Evolutionary conservation across 73 alveolate species (phyloP).

Genomic region (Uronychia setigera): DNA sequence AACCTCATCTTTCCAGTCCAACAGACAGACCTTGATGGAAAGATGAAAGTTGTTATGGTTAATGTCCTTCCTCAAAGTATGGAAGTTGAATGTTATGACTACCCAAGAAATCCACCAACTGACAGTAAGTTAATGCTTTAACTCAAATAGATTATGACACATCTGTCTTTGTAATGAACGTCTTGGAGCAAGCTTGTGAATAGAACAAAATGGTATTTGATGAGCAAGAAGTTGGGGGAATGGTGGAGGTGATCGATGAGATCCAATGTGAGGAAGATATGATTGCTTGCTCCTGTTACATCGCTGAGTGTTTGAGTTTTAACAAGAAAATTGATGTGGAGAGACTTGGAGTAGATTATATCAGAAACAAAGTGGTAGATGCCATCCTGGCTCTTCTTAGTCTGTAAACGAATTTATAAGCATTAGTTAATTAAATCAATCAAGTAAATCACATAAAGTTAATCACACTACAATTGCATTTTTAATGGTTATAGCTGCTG

Average conservation of each 20-base stretch:
- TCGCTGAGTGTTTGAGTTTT: constrained; percentile 35
- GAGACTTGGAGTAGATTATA: constrained; percentile 10
- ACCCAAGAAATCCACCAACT: constrained; percentile 1
- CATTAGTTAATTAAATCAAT: no score
- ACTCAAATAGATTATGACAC: constrained; percentile 10
- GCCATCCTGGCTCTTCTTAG: constrained; percentile 10
- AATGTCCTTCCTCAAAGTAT: constrained; percentile 32
- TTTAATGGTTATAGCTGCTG: no score
- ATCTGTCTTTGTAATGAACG: constrained; percentile 26
- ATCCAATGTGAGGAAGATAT: constrained; percentile 42
- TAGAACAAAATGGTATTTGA: constrained; percentile 4
- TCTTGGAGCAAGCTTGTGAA: constrained; percentile 18
- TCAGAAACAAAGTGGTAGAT: constrained; percentile 44
- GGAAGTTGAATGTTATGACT: constrained; percentile 29
- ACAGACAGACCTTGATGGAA: neutral
- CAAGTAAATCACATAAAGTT: no score
- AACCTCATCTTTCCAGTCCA: neutral
- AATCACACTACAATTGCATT: no score
- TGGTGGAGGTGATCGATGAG: constrained; percentile 22
- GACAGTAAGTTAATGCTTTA: constrained; percentile 14
- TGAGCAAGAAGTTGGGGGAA: constrained; percentile 45
- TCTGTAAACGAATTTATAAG: no score
- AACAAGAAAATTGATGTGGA: constrained; percentile 35
- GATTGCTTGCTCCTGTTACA: constrained; percentile 32
- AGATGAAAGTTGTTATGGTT: constrained; percentile 34